Evolutionary conservation across 108 stramenopile species (phyloP).

Genomic region (Thalassiosira profunda): DNA sequence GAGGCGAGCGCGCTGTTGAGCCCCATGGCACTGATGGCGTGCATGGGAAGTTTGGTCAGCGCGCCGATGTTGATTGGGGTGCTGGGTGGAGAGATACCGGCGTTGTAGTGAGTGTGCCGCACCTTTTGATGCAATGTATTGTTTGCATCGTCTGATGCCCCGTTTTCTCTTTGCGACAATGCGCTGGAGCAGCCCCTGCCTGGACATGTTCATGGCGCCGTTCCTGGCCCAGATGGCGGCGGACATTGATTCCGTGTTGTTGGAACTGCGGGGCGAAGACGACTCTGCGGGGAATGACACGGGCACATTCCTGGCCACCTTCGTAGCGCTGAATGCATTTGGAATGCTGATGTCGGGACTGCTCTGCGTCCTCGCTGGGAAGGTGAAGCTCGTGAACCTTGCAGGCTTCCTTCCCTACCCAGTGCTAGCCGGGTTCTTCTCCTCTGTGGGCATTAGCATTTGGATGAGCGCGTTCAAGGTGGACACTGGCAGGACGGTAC

Average conservation of each 20-base stretch:
- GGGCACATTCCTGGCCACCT: constrained; percentile 59
- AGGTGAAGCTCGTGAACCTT: constrained; percentile 69
- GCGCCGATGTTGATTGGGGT: constrained; percentile 21
- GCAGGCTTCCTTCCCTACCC: constrained; percentile 68
- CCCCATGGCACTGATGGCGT: constrained; percentile 43
- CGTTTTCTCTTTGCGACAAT: too few species aligned
- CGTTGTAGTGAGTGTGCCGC: too few species aligned
- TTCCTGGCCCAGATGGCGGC: constrained; percentile 69
- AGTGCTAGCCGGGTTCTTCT: constrained; percentile 84
- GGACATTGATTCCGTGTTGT: constrained; percentile 54
- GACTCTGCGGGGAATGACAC: constrained; percentile 38
- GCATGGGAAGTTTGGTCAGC: constrained; percentile 18
- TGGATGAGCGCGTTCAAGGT: constrained; percentile 72
- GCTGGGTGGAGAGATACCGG: constrained; percentile 26
- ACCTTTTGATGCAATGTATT: too few species aligned
- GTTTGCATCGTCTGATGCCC: too few species aligned
- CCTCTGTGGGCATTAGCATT: constrained; percentile 66
- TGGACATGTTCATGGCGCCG: constrained; percentile 75
- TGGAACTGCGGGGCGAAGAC: constrained; percentile 5
- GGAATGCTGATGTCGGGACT: constrained; percentile 54
- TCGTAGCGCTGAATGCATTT: constrained; percentile 59
- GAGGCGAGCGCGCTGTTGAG: constrained; percentile 15
- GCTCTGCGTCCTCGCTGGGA: constrained; percentile 55
- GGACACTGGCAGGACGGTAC: constrained; percentile 46
- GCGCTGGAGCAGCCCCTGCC: too few species aligned